Evolutionary conservation across 2,329 filamentous ascomycete species (phyloP), one percentile per base, ranked within the genome.

Genomic region (Hypoxylon sp.): DNA sequence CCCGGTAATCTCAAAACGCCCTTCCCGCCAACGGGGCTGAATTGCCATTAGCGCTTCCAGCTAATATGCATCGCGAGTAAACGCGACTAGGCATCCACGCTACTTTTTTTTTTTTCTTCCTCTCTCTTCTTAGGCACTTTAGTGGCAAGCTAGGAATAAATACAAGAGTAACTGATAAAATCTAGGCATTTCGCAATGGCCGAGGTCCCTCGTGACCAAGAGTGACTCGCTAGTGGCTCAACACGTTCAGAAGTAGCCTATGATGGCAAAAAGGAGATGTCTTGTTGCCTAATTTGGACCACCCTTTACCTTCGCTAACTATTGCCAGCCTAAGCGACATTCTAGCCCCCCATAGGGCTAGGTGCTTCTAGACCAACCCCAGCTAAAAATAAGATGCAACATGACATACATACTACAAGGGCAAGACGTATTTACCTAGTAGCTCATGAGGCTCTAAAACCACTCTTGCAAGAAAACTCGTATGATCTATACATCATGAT

Each of bases 1-100:
- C 69, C 69, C 14, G 37, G 61, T 68, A 50, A 31, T 57, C 31
- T 61, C 55, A 33, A 44, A 56, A 51, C 56, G 60, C 46, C 44
- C 54, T 35, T 56, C 60, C 49, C 35, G 56, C 14, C 55, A 27
- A 58, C 31, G 44, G 55, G 59, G 44, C 25, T 48, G 54, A 64
- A 44, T 58, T 57, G 20, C 53, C 44, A 46, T 59, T 70, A 61
- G 63, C 44, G 48, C 50, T 55, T 56, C 22, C n/a, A n/a, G 40
- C 10, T 33, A 44, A 14, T 37, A 37, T 37, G 33, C 33, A 13
- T 57, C 40, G 10, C 33, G 33, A 50, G n/a, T 48, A 42, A 25
- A 25, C 44, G 20, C 25, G 20, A 56, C 22, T 53, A 58, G 48
- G 31, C 44, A 31, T 30, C 31, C 22, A 30, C 25, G 40, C 11